phyloP scores from a whole-genome alignment of 306 rosid genomes.

The Gastrolobium villosum region DNA sequence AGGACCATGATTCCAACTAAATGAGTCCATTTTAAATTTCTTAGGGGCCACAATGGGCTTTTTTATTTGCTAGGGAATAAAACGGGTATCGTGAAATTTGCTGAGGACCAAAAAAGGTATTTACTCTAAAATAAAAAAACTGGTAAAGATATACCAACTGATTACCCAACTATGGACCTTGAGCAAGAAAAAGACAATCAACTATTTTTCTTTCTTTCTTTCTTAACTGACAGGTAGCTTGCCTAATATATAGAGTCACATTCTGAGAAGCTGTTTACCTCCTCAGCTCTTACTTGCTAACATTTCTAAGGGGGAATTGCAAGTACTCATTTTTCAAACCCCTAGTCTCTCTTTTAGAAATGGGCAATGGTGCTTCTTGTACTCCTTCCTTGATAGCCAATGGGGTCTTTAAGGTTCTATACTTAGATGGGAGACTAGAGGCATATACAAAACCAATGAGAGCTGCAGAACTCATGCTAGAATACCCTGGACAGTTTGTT shows the following conservation, averaged over 20 bases:
- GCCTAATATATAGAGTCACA: conserved; percentile 53
- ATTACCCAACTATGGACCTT: conserved; percentile 48
- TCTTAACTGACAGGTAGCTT: conserved; percentile 42
- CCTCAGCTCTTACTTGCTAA: conserved; percentile 32
- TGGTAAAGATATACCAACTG: conserved; percentile 52
- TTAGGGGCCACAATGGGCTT: too few relatives aligned
- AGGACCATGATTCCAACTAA: too few relatives aligned
- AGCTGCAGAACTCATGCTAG: conserved; percentile 80
- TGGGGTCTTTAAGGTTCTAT: conserved; percentile 62
- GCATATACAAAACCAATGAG: conserved; percentile 62
- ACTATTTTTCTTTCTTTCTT: conserved; percentile 20
- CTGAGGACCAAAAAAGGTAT: too few relatives aligned
- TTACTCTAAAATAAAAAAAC: too few relatives aligned
- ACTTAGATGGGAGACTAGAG: conserved; percentile 68
- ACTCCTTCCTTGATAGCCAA: conserved; percentile 64
- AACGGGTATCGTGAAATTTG: too few relatives aligned
- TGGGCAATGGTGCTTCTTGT: conserved; percentile 88
- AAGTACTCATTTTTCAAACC: not conserved
- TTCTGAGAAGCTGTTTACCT: conserved; percentile 31
- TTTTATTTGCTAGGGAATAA: too few relatives aligned
- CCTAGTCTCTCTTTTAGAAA: conserved; percentile 32
- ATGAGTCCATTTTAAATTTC: too few relatives aligned
- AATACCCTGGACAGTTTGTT: conserved; percentile 73
- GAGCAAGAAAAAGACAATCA: conserved; percentile 50
- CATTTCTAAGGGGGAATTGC: not conserved